phyloP scores from a whole-genome alignment of 1,139 yeast genomes.

The Candida sanyaensis region DNA sequence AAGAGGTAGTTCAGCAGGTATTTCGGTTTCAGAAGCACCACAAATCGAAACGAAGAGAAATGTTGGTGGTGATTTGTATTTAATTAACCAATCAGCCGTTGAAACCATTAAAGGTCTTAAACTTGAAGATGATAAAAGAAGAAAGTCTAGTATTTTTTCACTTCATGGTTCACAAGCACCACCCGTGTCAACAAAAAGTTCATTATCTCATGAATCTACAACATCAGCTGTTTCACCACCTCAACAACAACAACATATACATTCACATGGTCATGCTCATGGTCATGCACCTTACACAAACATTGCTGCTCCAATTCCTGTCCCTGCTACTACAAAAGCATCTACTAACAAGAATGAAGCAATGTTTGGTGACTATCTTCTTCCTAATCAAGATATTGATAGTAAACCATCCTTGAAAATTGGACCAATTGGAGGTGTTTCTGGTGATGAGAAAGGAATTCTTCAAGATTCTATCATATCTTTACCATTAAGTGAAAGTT shows the following conservation, averaged over 20 bases:
- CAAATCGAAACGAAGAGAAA: constrained; percentile 52
- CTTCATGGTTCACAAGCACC: constrained; percentile 5
- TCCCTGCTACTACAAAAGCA: constrained; percentile 12
- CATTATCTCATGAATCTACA: constrained; percentile 7
- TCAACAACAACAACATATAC: neutral
- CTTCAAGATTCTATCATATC: constrained; percentile 41
- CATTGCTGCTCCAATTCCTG: constrained; percentile 24
- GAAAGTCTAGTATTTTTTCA: constrained; percentile 39
- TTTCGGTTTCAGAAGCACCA: constrained; percentile 38
- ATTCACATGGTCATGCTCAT: neutral
- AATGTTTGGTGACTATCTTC: constrained; percentile 1
- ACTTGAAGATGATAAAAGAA: constrained; percentile 45
- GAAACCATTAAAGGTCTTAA: constrained; percentile 53
- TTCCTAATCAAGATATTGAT: neutral
- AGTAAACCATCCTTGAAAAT: constrained; percentile 20
- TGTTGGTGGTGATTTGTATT: constrained; percentile 57
- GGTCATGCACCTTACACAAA: constrained; percentile 1
- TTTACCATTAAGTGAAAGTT: constrained; percentile 69
- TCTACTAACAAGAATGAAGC: neutral
- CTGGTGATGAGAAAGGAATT: constrained; percentile 12
- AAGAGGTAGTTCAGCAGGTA: constrained; percentile 38
- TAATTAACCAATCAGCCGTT: constrained; percentile 49
- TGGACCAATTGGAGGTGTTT: constrained; percentile 10
- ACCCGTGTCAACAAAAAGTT: constrained; percentile 7
- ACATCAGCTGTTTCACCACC: constrained; percentile 1